Evolutionary conservation across 2,329 filamentous ascomycete genomes (phyloP).

Genomic region (Phaeosphaeria sp.): DNA sequence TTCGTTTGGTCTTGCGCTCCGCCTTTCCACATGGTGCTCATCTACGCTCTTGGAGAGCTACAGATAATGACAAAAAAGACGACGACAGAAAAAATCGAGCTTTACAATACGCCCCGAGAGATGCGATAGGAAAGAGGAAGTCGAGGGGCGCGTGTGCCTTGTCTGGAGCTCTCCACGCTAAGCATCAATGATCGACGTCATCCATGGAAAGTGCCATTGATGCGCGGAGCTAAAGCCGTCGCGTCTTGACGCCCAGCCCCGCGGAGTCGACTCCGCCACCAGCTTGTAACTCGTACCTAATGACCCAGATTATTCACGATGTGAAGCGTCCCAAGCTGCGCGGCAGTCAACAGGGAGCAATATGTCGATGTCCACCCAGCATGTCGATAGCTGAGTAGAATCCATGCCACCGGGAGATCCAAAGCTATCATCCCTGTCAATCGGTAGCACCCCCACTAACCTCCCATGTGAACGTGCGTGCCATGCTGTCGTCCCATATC

Average conservation of each 20-base stretch:
- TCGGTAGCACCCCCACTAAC: neutral
- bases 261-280: conserved; percentile 1
- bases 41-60: conserved; percentile 27
- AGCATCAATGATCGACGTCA: conserved; percentile 25
- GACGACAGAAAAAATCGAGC: conserved; percentile 1
- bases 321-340: neutral
- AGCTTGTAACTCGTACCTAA: neutral
- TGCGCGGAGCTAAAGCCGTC: conserved; percentile 12
- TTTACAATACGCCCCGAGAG: conserved; percentile 7
- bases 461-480: conserved; percentile 4
- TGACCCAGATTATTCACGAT: neutral
- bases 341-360: too few species aligned
- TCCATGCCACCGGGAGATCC: conserved; percentile 2
- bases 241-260: conserved; percentile 1
- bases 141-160: conserved; percentile 16
- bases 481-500: neutral
- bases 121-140: conserved; percentile 1
- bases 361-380: too few species aligned
- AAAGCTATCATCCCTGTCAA: conserved; percentile 15
- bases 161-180: conserved; percentile 22
- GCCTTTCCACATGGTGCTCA: conserved; percentile 61
- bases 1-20: conserved; percentile 48
- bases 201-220: conserved; percentile 6
- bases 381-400: too few species aligned
- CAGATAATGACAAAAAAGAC: too few species aligned